phyloP scores from a whole-genome alignment of 192 early-diverging fungal species.

The Coemansia sp. region DNA sequence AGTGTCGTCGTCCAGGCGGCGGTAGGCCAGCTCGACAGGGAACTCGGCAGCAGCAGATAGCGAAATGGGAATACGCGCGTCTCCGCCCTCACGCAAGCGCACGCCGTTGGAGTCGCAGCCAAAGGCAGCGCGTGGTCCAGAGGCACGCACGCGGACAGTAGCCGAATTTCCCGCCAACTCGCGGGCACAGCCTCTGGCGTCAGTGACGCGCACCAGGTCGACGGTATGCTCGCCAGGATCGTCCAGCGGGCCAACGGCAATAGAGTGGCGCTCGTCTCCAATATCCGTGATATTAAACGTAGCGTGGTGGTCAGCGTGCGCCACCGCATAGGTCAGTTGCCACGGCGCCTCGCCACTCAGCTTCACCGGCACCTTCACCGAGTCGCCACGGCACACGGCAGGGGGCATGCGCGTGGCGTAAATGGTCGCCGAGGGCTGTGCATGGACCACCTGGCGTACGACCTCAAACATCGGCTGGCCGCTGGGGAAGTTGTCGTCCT shows the following conservation, averaged over 20 bases:
- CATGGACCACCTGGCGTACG: slow-evolving; percentile 42
- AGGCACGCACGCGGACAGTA: slow-evolving; percentile 38
- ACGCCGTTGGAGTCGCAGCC: slow-evolving; percentile 36
- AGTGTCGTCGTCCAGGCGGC: slow-evolving; percentile 24
- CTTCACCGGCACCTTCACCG: slow-evolving; percentile 45
- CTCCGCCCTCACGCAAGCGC: slow-evolving; percentile 34
- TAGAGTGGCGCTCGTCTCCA: slow-evolving; percentile 20
- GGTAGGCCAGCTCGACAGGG: slow-evolving; percentile 44
- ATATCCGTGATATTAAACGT: slow-evolving; percentile 25
- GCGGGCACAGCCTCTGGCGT: slow-evolving; percentile 47
- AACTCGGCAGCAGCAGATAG: slow-evolving; percentile 30
- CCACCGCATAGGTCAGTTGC: slow-evolving; percentile 50
- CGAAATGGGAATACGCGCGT: slow-evolving; percentile 36
- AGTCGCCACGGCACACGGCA: slow-evolving; percentile 35
- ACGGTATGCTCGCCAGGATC: slow-evolving; percentile 39
- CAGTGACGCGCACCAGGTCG: slow-evolving; percentile 47
- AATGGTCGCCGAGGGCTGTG: slow-evolving; percentile 48
- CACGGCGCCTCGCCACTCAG: slow-evolving; percentile 62
- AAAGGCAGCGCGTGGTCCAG: slow-evolving; percentile 41
- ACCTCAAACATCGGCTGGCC: slow-evolving; percentile 30
- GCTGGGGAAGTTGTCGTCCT: slow-evolving; percentile 54
- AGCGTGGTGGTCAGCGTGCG: slow-evolving; percentile 26
- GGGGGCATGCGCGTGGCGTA: slow-evolving; percentile 19
- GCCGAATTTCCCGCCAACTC: slow-evolving; percentile 30
- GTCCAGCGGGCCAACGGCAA: slow-evolving; percentile 31